Evolutionary conservation across 2,329 filamentous ascomycete genomes (phyloP).

Genomic region (Aspergillus ibericus): DNA sequence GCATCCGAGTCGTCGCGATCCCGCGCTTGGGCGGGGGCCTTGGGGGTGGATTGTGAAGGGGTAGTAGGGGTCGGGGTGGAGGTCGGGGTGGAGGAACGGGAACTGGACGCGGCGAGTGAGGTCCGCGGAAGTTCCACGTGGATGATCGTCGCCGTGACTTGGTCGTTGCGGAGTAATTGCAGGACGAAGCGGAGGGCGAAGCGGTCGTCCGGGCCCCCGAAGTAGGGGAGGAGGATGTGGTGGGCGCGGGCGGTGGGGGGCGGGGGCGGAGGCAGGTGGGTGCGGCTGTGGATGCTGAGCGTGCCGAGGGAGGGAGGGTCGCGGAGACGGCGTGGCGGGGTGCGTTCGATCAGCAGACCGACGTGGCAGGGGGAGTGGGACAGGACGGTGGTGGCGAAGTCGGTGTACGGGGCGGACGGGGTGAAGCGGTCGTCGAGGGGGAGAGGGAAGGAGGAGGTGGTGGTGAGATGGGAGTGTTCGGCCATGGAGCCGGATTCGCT

Average conservation of each 20-base stretch:
- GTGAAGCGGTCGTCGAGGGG: conserved; percentile 58
- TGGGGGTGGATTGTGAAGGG: neutral
- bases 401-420: conserved; percentile 62
- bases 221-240: conserved; percentile 83
- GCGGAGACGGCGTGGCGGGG: conserved; percentile 35
- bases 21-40: neutral
- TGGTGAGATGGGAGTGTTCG: conserved; percentile 52
- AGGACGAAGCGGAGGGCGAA: conserved; percentile 77
- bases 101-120: neutral
- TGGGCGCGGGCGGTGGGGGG: conserved; percentile 64
- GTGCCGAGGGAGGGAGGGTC: conserved; percentile 48
- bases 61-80: neutral
- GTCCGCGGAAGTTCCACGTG: conserved; percentile 50
- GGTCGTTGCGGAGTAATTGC: conserved; percentile 76
- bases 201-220: conserved; percentile 79
- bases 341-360: conserved; percentile 77
- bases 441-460: conserved; percentile 17
- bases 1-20: conserved; percentile 45
- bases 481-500: conserved; percentile 75
- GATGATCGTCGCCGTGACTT: conserved; percentile 75
- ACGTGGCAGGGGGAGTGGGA: conserved; percentile 64
- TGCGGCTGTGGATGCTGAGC: conserved; percentile 60
- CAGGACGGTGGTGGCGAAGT: conserved; percentile 71
- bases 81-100: neutral
- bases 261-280: conserved; percentile 58